Evolutionary conservation across 441 rosid species (phyloP).

Genomic region (Sinapis alba): DNA sequence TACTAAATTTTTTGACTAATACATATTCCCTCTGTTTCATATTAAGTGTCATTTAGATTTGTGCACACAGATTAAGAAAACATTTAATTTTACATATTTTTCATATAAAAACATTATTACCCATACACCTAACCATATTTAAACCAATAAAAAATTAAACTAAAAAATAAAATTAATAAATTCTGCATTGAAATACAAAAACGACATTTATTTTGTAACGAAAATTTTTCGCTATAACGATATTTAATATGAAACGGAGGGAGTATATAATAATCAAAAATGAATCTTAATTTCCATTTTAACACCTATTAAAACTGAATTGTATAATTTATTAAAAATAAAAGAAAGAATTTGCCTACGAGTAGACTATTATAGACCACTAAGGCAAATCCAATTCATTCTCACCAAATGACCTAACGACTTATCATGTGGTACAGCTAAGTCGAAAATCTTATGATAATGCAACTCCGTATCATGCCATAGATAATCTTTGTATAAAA

Average conservation of each 20-base stretch:
- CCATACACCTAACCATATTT: too few species aligned
- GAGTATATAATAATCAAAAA: background rate
- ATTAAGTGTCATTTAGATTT: too few species aligned
- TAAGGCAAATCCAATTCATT: conserved; percentile 36
- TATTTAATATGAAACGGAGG: too few species aligned
- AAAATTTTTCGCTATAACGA: too few species aligned
- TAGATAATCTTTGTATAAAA: conserved; percentile 15
- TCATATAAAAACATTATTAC: too few species aligned
- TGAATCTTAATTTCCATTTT: background rate
- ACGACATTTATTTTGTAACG: too few species aligned
- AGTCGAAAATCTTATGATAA: conserved; percentile 32
- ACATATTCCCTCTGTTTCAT: too few species aligned
- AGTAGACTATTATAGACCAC: conserved; percentile 25
- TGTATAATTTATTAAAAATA: background rate
- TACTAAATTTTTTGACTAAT: background rate
- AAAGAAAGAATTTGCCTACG: background rate
- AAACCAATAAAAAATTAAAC: too few species aligned
- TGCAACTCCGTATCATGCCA: conserved; percentile 9
- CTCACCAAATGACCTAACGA: conserved; percentile 26
- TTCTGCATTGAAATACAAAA: too few species aligned
- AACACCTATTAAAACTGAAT: background rate
- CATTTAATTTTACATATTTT: too few species aligned
- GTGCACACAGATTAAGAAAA: too few species aligned
- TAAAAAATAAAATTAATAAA: too few species aligned
- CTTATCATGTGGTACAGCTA: conserved; percentile 45